Base-by-base conservation (phyloP, 768 basidiomycete genomes). In the Coprinopsis strossmayeri region DNA sequence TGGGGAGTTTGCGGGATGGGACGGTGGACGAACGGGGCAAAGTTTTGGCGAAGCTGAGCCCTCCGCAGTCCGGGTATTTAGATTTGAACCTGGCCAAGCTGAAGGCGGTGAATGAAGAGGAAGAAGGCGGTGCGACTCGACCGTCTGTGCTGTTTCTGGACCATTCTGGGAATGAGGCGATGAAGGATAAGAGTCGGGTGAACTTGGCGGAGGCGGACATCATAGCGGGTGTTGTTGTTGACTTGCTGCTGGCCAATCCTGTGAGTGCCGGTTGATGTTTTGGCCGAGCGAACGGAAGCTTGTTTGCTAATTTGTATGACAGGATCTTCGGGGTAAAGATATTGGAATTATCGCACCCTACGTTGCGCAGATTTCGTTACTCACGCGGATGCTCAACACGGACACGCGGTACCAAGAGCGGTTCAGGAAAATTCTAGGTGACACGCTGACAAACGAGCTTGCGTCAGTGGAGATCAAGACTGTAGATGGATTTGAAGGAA, bases 261-360 rank as follows among this genome's bases (percentile, higher is more conserved):
- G 88, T 90, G 57, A 52, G 78, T 68, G 24, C 23, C 37, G 5
- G 9, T 57, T 48, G 40, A 53, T 51, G 42, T 17, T 30, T 38
- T 38, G n/a, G n/a, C n/a, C n/a, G n/a, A n/a, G n/a, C n/a, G n/a
- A n/a, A n/a, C n/a, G n/a, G n/a, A n/a, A n/a, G n/a, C n/a, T n/a
- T n/a, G 27, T n/a, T 34, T 25, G 21, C 41, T 44, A 13, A 20
- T 34, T 43, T n/a, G 26, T 7, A 32, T 32, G 30, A 15, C 18
- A 81, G 87, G 62, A 73, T 38, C 71, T 93, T 45, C 64, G 62
- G 53, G 90, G 89, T 15, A 65, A 69, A 34, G 84, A 94, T 59
- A 92, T 97, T 57, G 93, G 94, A 1, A 78, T 97, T 56, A 95
- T 97, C 53, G 85, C 93, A 1, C 92, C 94, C 2, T 97, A 97